Conservation (phyloP, 768 basidiomycete species). For the Lactifluus rugatus region DNA sequence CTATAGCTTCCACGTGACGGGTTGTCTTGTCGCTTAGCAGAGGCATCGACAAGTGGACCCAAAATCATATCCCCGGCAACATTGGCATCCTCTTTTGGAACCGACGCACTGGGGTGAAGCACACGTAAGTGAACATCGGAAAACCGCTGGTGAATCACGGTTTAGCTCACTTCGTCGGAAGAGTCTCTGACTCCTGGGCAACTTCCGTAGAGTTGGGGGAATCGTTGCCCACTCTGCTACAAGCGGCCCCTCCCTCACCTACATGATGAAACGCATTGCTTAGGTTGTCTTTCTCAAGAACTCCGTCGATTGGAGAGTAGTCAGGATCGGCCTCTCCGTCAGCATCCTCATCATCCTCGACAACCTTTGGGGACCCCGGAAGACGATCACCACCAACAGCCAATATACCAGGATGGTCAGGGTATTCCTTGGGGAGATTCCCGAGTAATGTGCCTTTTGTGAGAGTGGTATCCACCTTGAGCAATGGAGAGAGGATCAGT, state of each 20-base stretch:
- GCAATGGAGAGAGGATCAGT: background rate
- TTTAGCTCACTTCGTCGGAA: background rate
- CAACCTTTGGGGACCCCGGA: background rate
- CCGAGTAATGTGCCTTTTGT: background rate
- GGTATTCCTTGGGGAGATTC: background rate
- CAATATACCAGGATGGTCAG: background rate
- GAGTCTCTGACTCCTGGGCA: background rate
- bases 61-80: background rate
- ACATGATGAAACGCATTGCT: background rate
- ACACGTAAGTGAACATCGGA: background rate
- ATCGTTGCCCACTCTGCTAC: background rate
- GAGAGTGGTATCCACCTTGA: background rate
- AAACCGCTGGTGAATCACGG: too few relatives aligned
- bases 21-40: background rate
- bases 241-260: background rate
- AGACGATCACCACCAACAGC: background rate
- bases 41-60: background rate
- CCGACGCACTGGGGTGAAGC: background rate
- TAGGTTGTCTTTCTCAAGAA: background rate
- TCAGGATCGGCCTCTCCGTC: constrained; percentile 20
- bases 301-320: background rate
- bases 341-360: constrained; percentile 12
- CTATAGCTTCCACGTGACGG: background rate
- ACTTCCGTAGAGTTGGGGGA: background rate
- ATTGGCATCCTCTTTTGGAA: background rate